Percentiles rank a stretch among this genome's conserved stretches.
phyloP scores from a whole-genome alignment of 371 early-diverging fungal genomes.

The Lichtheimia hyalospora region DNA sequence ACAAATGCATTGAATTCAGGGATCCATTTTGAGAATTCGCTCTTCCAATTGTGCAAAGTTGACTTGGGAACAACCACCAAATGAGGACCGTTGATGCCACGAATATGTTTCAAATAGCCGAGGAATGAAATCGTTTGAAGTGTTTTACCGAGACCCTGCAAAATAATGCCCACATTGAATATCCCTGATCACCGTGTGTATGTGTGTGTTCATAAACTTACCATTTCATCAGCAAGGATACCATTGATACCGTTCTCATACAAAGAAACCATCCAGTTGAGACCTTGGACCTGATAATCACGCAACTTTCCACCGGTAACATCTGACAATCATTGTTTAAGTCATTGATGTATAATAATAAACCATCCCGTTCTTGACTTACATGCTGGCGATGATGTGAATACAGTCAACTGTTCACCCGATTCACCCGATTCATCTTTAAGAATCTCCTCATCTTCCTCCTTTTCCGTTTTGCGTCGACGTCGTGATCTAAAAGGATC shows the following conservation, averaged over 20 bases:
- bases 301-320: conserved; percentile 89
- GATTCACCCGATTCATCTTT: conserved; percentile 71
- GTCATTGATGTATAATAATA: too few species aligned
- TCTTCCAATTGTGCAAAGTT: conserved; percentile 97
- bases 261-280: conserved; percentile 98
- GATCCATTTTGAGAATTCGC: conserved; percentile 93
- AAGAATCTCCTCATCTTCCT: conserved; percentile 90
- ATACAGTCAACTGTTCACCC: conserved; percentile 61
- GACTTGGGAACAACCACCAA: conserved; percentile 98
- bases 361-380: conserved; percentile 15
- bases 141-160: conserved; percentile 97
- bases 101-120: conserved; percentile 88
- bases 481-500: conserved; percentile 61
- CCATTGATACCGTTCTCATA: conserved; percentile 98
- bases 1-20: conserved; percentile 90
- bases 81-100: conserved; percentile 81
- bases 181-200: too few species aligned
- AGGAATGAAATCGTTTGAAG: conserved; percentile 97
- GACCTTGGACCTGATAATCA: conserved; percentile 97
- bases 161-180: too few species aligned
- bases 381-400: conserved; percentile 90
- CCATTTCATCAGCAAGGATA: conserved; percentile 99
- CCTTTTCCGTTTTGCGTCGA: conserved; percentile 93
- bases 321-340: conserved; percentile 45
- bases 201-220: conserved; percentile 20